These are phyloP conservation scores for Diplotaxis tenuifolia DNA, from an alignment of 345 rosid genomes.

Conservation along the genomic window DNA sequence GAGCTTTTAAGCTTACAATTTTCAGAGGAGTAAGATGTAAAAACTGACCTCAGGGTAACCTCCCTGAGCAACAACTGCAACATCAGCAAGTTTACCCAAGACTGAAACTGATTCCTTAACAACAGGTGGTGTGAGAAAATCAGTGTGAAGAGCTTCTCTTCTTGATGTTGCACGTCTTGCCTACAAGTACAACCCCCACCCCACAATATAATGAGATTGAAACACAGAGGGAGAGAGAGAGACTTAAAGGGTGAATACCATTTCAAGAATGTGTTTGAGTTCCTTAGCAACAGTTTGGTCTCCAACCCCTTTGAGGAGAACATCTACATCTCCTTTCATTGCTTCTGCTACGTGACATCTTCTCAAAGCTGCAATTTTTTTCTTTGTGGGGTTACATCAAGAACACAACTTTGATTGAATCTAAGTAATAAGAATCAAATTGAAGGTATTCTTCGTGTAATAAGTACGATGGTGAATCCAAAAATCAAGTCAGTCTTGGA, in stretches of 20 bases:
- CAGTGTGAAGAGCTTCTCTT: conserved; percentile 66
- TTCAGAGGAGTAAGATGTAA: background rate
- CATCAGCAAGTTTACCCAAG: conserved; percentile 62
- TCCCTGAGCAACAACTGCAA: conserved; percentile 69
- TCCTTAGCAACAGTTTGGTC: conserved; percentile 62
- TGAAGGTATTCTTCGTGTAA: background rate
- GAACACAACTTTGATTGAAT: background rate
- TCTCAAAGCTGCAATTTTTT: conserved; percentile 44
- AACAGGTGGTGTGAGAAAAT: conserved; percentile 87
- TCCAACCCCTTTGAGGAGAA: conserved; percentile 53
- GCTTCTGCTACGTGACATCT: conserved; percentile 61
- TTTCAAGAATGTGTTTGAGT: conserved; percentile 72
- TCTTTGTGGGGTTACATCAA: background rate
- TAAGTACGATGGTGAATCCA: conserved; percentile 14
- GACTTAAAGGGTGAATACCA: conserved; percentile 41
- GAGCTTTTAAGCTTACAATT: conserved; percentile 3
- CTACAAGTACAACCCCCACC: conserved; percentile 35
- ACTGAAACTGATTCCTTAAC: conserved; percentile 62
- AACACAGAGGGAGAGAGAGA: background rate
- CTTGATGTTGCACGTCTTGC: conserved; percentile 68
- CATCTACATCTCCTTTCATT: conserved; percentile 57
- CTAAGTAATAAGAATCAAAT: background rate
- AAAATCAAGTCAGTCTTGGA: background rate
- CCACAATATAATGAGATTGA: background rate
- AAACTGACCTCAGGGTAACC: conserved; percentile 81